Conservation (phyloP, 768 basidiomycete genomes). For the Brasilioporus rufonigricans region DNA sequence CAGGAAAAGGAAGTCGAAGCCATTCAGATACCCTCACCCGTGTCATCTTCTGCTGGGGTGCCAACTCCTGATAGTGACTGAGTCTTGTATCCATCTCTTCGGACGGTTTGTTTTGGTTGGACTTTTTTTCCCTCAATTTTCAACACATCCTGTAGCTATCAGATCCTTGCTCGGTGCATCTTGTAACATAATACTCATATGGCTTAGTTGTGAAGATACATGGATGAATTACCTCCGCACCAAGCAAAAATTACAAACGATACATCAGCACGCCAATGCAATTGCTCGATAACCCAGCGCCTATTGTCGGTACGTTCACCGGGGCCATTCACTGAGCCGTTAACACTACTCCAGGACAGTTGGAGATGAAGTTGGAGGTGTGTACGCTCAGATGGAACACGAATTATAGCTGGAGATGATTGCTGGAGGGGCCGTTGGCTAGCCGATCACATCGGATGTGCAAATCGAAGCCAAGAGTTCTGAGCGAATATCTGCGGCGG, state of each 20-base stretch:
- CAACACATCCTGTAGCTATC: constrained; percentile 17
- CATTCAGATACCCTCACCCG: constrained; percentile 51
- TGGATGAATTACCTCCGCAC: neutral
- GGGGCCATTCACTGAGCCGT: neutral
- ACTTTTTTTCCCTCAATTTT: neutral
- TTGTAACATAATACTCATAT: constrained; percentile 7
- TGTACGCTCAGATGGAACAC: too few species aligned
- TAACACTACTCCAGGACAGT: neutral
- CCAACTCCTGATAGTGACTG: constrained; percentile 30
- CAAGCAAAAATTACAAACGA: neutral
- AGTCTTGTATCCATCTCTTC: neutral
- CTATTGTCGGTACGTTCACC: constrained; percentile 2
- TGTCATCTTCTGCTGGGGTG: constrained; percentile 40
- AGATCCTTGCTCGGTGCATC: neutral
- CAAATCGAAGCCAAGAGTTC: neutral
- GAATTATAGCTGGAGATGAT: too few species aligned
- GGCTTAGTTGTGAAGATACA: neutral
- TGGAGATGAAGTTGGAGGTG: too few species aligned
- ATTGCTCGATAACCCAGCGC: constrained; percentile 32
- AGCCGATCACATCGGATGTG: neutral
- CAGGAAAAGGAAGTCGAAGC: constrained; percentile 61
- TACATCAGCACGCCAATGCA: neutral
- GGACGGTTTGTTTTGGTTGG: neutral
- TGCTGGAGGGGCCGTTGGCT: neutral
- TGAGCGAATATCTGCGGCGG: neutral